Percentiles rank a stretch among this genome's conserved stretches.
Evolutionary conservation across 331 rosid species (phyloP).

Genomic region (Acacia pycnantha): DNA sequence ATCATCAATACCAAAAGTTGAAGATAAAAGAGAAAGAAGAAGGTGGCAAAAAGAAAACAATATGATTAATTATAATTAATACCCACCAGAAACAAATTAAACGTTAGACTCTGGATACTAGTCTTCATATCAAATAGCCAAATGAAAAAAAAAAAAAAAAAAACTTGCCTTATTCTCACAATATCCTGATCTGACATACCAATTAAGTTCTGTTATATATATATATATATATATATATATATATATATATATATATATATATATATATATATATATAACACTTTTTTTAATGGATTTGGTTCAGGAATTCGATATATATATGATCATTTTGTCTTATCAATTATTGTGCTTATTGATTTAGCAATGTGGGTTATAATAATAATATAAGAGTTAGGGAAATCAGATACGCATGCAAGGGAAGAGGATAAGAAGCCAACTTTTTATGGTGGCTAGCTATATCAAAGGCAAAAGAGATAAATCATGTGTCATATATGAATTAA

Average conservation of each 20-base stretch:
- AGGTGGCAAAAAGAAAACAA: constrained; percentile 7
- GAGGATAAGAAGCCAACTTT: constrained; percentile 28
- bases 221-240: too few species aligned
- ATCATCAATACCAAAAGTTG: constrained; percentile 17
- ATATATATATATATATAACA: too few species aligned
- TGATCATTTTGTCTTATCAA: background rate
- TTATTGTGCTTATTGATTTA: constrained; percentile 3
- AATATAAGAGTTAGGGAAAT: constrained; percentile 16
- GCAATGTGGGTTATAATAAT: background rate
- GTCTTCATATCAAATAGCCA: constrained; percentile 9
- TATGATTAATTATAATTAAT: too few species aligned
- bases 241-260: too few species aligned
- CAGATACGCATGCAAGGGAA: background rate
- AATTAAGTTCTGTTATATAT: background rate
- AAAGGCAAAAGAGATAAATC: constrained; percentile 24
- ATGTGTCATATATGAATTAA: constrained; percentile 13
- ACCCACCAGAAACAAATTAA: background rate
- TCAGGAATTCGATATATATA: background rate
- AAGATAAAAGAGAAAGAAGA: constrained; percentile 30
- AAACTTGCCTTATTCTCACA: background rate
- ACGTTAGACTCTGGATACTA: constrained; percentile 7
- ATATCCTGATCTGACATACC: background rate
- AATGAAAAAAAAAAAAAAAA: constrained; percentile 17
- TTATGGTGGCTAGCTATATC: constrained; percentile 23
- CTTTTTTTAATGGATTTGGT: background rate